Conservation (phyloP, 1,284 basidiomycete genomes). For the Pholiota adiposa region DNA sequence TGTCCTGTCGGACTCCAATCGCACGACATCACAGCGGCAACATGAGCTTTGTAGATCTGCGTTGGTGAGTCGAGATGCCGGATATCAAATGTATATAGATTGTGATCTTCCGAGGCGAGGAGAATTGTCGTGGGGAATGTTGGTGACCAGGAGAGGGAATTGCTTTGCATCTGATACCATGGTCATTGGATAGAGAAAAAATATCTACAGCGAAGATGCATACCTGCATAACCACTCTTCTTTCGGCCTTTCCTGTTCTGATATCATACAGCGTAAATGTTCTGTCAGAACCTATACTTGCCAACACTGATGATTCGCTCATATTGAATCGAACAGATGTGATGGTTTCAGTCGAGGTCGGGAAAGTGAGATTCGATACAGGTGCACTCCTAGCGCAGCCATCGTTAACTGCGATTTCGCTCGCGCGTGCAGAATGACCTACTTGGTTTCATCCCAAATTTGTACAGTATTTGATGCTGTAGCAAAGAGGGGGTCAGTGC, state of each 20-base stretch:
- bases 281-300: conserved; percentile 92
- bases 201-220: conserved; percentile 17
- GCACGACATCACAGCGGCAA: conserved; percentile 92
- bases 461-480: conserved; percentile 94
- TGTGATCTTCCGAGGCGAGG: conserved; percentile 97
- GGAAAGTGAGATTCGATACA: conserved; percentile 79
- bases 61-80: conserved; percentile 83
- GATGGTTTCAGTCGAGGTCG: conserved; percentile 85
- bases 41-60: conserved; percentile 97
- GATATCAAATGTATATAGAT: conserved; percentile 98
- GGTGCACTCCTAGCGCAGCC: conserved; percentile 60
- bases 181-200: neutral
- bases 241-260: conserved; percentile 92
- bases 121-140: conserved; percentile 92
- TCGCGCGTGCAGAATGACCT: conserved; percentile 26
- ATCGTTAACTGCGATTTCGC: neutral
- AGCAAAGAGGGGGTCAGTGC: conserved; percentile 86
- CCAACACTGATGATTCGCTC: conserved; percentile 91
- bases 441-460: conserved; percentile 98
- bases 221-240: conserved; percentile 89
- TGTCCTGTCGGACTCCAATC: conserved; percentile 96
- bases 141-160: conserved; percentile 94
- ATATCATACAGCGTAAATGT: conserved; percentile 97
- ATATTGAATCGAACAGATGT: conserved; percentile 91
- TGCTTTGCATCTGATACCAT: conserved; percentile 72